Base-by-base conservation (phyloP, 257 asterid species). In the Hygrophila difformis region DNA sequence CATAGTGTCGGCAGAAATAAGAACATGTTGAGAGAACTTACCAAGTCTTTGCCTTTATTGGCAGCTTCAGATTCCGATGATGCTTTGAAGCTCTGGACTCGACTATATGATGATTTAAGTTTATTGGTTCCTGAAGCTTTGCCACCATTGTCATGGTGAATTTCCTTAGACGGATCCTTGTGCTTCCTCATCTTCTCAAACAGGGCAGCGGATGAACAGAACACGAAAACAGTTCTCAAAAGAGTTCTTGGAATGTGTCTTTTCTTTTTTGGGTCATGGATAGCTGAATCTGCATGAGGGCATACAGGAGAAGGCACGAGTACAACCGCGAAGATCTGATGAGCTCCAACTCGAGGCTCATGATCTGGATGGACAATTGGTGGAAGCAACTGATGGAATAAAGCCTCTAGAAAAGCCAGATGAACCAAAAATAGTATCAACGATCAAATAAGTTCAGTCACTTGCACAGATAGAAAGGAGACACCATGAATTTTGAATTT, bases 281-380 rank as follows among this genome's bases (percentile, higher is more conserved):
- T 60, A 18, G 68, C 39, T 34, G 75, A 48, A 55, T 71, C 73
- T 19, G 61, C 39, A 14, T 71, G 70, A 20, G 99, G 99, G 52
- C 73, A 66, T 31, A 91, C 70, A 4, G 99, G 82, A 50, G 99
- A 73, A 23, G 99, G 99, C 47, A 91, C 95, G 33, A 86, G 99
- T 57, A 91, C 96, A 34, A 91, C 99, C 2, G 99, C 78, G 70
- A 86, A 91, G 62, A 91, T 86, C 51, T 82, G 93, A 47, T 91
- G 99, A 64, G 96, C 99, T 58, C 94, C 99, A 36, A 91, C 69
- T 53, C 99, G 75, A 1, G 99, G 82, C 64, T 91, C 99, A 7
- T 75, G 86, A 62, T 91, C 99, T 13, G 81, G 94, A 70, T 91
- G 96, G 62, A 78, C 82, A 96, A 91, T 91, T 18, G 94, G 96